Evolutionary conservation across 805 yeast species (phyloP), one percentile per base, ranked within the genome.

Genomic region (Hanseniaspora valbyensis): DNA sequence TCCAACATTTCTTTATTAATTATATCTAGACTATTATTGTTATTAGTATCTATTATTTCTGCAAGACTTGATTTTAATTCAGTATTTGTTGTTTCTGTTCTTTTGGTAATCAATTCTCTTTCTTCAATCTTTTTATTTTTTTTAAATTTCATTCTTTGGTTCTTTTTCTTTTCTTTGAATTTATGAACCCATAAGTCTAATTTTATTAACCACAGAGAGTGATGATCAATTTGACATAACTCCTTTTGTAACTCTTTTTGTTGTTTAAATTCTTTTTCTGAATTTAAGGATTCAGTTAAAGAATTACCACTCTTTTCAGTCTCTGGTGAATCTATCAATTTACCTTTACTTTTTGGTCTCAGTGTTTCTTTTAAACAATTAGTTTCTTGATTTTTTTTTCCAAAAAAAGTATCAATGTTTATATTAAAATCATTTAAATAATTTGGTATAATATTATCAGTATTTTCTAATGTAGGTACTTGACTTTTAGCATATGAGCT

Each of bases 101-200:
- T 32, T n/a, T 32, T 32, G 28, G n/a, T n/a, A n/a, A n/a, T n/a
- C n/a, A n/a, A n/a, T n/a, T n/a, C n/a, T n/a, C n/a, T n/a, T n/a
- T n/a, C n/a, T n/a, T n/a, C n/a, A n/a, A n/a, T n/a, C n/a, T n/a
- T n/a, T n/a, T n/a, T n/a, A n/a, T n/a, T n/a, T n/a, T n/a, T n/a
- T n/a, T n/a, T n/a, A n/a, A n/a, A n/a, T n/a, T n/a, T n/a, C n/a
- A n/a, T n/a, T 19, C 13, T 16, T 18, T 22, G 9, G n/a, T 4
- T 26, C 9, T 21, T 37, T 14, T 29, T 44, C 13, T 13, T 37
- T 7, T 12, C 7, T 37, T 37, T 44, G 19, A 44, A 21, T 22
- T 36, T 44, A 22, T 44, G 7, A 19, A 44, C 24, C 49, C 49
- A 44, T 29, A 44, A 28, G 36, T 37, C 36, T 19, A 44, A n/a